Conservation (phyloP, 345 rosid species). For the Populus euphratica region DNA sequence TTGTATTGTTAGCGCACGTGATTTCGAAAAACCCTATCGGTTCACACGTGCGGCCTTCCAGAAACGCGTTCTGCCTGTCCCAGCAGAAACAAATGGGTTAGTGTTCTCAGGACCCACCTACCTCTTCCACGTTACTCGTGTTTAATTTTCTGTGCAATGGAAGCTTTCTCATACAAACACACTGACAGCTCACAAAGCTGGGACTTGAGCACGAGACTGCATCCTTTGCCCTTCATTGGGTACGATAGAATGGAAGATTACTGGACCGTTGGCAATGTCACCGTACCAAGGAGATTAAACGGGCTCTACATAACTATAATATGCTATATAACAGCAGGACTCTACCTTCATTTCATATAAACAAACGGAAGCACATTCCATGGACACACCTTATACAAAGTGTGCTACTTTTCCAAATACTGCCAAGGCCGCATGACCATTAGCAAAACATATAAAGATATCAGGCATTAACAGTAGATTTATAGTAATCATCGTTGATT, state of each 20-base stretch:
- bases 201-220: too few species aligned
- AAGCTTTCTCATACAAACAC: too few species aligned
- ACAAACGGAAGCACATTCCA: too few species aligned
- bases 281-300: too few species aligned
- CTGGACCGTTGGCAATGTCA: too few species aligned
- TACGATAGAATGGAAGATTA: too few species aligned
- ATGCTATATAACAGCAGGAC: too few species aligned
- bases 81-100: neutral
- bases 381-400: neutral
- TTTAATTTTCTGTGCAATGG: too few species aligned
- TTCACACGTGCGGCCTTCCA: neutral
- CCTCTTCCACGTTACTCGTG: neutral
- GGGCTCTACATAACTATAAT: too few species aligned
- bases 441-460: neutral
- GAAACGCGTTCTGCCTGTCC: neutral
- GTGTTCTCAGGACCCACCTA: too few species aligned
- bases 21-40: neutral
- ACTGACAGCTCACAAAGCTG: too few species aligned
- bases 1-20: neutral
- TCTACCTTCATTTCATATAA: neutral
- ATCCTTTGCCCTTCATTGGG: too few species aligned
- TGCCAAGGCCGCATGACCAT: neutral
- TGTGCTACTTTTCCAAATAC: neutral
- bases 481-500: constrained; percentile 59
- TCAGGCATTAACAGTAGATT: constrained; percentile 62